Evolutionary conservation across 345 rosid genomes (phyloP), one percentile per base, ranked within the genome.

Genomic region (Dimocarpus longan): DNA sequence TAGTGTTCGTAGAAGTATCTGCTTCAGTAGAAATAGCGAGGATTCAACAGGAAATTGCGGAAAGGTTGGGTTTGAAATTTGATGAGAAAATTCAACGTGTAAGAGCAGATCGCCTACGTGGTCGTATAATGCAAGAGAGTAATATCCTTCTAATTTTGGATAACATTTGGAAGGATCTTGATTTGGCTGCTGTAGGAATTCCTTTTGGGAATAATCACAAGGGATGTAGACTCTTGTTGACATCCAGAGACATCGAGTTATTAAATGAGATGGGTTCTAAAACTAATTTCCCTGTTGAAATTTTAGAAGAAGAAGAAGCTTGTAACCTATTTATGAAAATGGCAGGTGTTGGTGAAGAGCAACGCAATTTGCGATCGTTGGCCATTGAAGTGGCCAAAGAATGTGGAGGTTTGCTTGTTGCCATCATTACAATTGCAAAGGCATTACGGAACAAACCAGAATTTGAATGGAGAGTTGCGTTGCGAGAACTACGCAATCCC

Each of bases 311-410:
- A 8, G 73, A 26, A 2, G 90, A 88, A 39, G 76, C 86, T 3
- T 70, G 86, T 86, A 37, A 56, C 5, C 44, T 85, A n/a, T 85
- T 85, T 43, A 18, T 70, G 43, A 73, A 21, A 66, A 76, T 11
- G 8, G 83, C 73, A 2, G 82, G 84, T 10, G 74, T 56, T 6
- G 16, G 5, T 32, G 62, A 42, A 40, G 56, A 75, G n/a, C 42
- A 40, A 50, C 19, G 11, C 1, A 39, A 57, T 1, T 39, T 86
- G 60, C 32, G 1, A 8, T 3, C 80, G 19, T 8, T 65, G 10
- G 87, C 84, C 16, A 6, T 0, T 48, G 74, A 81, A 19, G 63
- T 78, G 1, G 76, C 73, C 21, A 21, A 39, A 9, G 70, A 39
- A 48, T 86, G 86, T 73, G 82, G 13, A 19, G 84, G 89, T 44